Percentiles rank a stretch among this genome's conserved stretches.
Evolutionary conservation across 495 filamentous ascomycete species (phyloP).

Genomic region (Podospora tetraspora): DNA sequence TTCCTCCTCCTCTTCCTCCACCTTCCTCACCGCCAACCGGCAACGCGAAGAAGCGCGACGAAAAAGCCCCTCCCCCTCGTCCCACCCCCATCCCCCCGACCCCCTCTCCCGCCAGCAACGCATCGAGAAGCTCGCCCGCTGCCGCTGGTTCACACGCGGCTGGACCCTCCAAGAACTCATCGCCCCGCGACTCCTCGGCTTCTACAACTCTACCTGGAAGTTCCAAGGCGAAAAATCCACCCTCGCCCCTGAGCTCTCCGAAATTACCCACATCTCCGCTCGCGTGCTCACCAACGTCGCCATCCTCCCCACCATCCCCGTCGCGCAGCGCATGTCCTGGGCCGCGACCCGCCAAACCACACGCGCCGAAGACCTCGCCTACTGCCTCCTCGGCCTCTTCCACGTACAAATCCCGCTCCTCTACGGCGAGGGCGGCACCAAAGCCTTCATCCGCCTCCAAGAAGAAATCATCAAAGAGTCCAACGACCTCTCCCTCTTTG

Average conservation of each 20-base stretch:
- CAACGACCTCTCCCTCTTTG: constrained; percentile 19
- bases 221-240: constrained; percentile 16
- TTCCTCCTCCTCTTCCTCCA: background rate
- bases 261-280: constrained; percentile 16
- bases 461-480: constrained; percentile 20
- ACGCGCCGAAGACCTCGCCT: constrained; percentile 23
- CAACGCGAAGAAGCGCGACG: background rate
- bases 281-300: constrained; percentile 8
- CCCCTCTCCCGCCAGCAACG: background rate
- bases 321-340: constrained; percentile 25
- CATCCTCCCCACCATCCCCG: constrained; percentile 5
- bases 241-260: constrained; percentile 3
- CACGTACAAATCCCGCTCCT: constrained; percentile 19
- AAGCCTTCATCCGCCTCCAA: constrained; percentile 19
- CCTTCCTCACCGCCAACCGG: background rate
- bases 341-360: constrained; percentile 18
- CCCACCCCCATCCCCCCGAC: background rate
- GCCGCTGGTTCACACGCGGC: constrained; percentile 35
- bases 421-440: constrained; percentile 19
- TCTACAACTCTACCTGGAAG: constrained; percentile 29
- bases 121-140: constrained; percentile 5
- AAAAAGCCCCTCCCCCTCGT: background rate
- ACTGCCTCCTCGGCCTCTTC: constrained; percentile 30
- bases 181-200: constrained; percentile 29
- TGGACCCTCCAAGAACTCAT: constrained; percentile 41